Evolutionary conservation across 129 eudicot species (phyloP).

Genomic region (carrot (Daucus carota)): DH1_v3.0 NC_030382.2:28266501-28267000

Average conservation of each 20-base stretch:
- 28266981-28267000: not conserved
- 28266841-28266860: not conserved
- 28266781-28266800: not conserved
- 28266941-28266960: no score
- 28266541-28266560: slow-evolving; percentile 36
- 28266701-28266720: not conserved
- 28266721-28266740: not conserved
- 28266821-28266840: not conserved
- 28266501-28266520: slow-evolving; percentile 75
- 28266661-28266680: not conserved
- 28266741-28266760: not conserved
- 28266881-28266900: not conserved
- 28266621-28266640: slow-evolving; percentile 17
- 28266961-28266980: not conserved
- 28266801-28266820: not conserved
- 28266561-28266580: slow-evolving; percentile 45
- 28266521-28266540: slow-evolving; percentile 76
- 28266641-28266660: not conserved
- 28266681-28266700: not conserved
- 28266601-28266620: slow-evolving; percentile 74
- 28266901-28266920: not conserved
- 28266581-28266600: slow-evolving; percentile 68
- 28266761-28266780: not conserved
- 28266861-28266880: not conserved
- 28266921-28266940: not conserved